phyloP scores from a whole-genome alignment of 1,284 basidiomycete species.

The Malassezia yamatoensis region DNA sequence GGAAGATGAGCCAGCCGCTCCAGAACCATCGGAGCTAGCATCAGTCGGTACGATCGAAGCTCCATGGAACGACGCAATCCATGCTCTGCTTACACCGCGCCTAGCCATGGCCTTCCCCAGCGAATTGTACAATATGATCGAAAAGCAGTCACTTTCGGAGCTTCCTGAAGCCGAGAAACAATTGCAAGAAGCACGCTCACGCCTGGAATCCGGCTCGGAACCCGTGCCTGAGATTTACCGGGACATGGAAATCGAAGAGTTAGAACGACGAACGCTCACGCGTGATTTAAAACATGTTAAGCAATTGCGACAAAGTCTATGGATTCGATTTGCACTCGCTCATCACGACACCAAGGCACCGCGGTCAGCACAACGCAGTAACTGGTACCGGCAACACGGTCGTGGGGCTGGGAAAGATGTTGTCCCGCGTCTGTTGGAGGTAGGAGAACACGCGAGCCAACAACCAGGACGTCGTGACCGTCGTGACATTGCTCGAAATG shows the following conservation, averaged over 20 bases:
- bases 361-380: conserved; percentile 23
- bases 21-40: not conserved
- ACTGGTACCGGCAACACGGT: conserved; percentile 45
- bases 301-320: conserved; percentile 25
- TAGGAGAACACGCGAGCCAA: conserved; percentile 22
- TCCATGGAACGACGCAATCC: conserved; percentile 21
- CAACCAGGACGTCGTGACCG: not conserved
- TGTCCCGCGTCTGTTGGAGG: conserved; percentile 34
- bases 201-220: conserved; percentile 14
- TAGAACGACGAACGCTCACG: conserved; percentile 5
- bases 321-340: conserved; percentile 31
- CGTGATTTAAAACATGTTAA: conserved; percentile 18
- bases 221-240: conserved; percentile 42
- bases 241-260: conserved; percentile 40
- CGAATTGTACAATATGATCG: conserved; percentile 34
- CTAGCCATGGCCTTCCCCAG: conserved; percentile 25
- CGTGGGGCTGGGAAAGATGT: conserved; percentile 40
- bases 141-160: conserved; percentile 23
- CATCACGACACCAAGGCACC: conserved; percentile 34
- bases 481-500: not conserved
- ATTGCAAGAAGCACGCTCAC: conserved; percentile 2
- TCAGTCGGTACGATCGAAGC: not conserved
- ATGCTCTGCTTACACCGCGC: conserved; percentile 24
- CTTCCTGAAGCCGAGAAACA: conserved; percentile 9
- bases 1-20: not conserved